Evolutionary conservation across 2,329 filamentous ascomycete genomes (phyloP).

Genomic region (Scopulariopsis brevicaulis): DNA sequence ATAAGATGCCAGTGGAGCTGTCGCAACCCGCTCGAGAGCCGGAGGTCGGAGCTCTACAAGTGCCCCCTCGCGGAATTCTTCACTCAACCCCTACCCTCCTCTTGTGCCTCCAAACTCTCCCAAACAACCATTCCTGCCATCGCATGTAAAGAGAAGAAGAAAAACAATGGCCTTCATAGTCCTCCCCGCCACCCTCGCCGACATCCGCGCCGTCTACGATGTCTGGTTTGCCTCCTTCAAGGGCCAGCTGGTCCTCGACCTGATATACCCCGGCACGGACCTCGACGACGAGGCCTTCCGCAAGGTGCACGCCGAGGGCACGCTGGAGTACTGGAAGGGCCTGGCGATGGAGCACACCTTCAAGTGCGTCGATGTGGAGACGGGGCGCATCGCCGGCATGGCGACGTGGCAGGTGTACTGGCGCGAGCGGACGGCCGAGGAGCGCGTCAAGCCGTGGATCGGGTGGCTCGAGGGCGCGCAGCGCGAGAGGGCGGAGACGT

Average conservation of each 20-base stretch:
- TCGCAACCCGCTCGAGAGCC: too few species aligned
- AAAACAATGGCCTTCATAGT: slow-evolving; percentile 23
- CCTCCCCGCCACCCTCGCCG: slow-evolving; percentile 30
- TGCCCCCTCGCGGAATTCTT: too few species aligned
- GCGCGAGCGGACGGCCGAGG: slow-evolving; percentile 21
- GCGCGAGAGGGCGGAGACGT: slow-evolving; percentile 27
- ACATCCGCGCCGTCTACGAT: slow-evolving; percentile 31
- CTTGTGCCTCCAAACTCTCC: too few species aligned
- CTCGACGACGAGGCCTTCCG: slow-evolving; percentile 22
- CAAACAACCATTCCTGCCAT: too few species aligned
- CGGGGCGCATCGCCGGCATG: slow-evolving; percentile 32
- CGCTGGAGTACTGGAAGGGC: slow-evolving; percentile 24
- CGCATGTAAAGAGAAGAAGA: not conserved
- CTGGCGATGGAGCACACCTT: slow-evolving; percentile 28
- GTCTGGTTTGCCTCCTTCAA: slow-evolving; percentile 33
- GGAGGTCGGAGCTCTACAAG: too few species aligned
- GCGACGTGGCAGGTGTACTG: slow-evolving; percentile 31
- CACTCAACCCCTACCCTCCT: too few species aligned
- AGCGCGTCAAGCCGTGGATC: slow-evolving; percentile 29
- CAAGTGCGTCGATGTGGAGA: slow-evolving; percentile 31
- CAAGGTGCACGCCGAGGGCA: slow-evolving; percentile 27
- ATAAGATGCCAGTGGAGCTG: too few species aligned
- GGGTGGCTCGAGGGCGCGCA: slow-evolving; percentile 30
- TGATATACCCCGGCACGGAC: slow-evolving; percentile 23
- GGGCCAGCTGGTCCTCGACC: slow-evolving; percentile 23